phyloP scores from a whole-genome alignment of 305 asterid species.

The Lippia alba region DNA sequence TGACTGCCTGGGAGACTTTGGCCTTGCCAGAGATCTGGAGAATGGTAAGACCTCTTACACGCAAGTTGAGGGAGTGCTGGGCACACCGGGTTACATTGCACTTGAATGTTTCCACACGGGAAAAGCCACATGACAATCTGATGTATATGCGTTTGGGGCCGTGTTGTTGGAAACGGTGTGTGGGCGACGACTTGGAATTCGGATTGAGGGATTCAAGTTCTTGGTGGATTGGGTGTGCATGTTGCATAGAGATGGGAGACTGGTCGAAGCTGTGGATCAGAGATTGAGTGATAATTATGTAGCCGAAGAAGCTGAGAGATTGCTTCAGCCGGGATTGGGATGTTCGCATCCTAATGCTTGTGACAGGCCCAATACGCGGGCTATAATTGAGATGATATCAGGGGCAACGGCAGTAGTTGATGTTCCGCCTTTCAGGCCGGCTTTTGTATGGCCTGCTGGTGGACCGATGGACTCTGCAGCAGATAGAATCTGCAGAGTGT shows the following conservation, averaged over 20 bases:
- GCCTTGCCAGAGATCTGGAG: too few relatives aligned
- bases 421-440: constrained; percentile 42
- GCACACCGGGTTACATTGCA: constrained; percentile 34
- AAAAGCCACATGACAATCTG: constrained; percentile 5
- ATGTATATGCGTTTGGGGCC: constrained; percentile 26
- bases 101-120: constrained; percentile 29
- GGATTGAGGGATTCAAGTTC: constrained; percentile 28
- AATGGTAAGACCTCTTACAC: too few relatives aligned
- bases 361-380: constrained; percentile 36
- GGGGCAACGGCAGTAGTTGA: constrained; percentile 19
- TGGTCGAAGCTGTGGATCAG: constrained; percentile 8
- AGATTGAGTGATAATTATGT: constrained; percentile 8
- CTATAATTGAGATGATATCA: constrained; percentile 34
- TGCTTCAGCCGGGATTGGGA: neutral
- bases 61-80: neutral
- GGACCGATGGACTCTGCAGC: constrained; percentile 9
- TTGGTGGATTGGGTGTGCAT: constrained; percentile 43
- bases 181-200: constrained; percentile 30
- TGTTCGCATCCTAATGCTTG: too few relatives aligned
- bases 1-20: too few relatives aligned
- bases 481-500: too few relatives aligned
- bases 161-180: constrained; percentile 39
- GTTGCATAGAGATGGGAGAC: constrained; percentile 32
- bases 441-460: constrained; percentile 41
- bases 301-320: neutral